Percentiles rank a stretch among this genome's conserved stretches.
Conservation (phyloP, 2,329 filamentous ascomycete genomes). For the Metarhizium brunneum region DNA sequence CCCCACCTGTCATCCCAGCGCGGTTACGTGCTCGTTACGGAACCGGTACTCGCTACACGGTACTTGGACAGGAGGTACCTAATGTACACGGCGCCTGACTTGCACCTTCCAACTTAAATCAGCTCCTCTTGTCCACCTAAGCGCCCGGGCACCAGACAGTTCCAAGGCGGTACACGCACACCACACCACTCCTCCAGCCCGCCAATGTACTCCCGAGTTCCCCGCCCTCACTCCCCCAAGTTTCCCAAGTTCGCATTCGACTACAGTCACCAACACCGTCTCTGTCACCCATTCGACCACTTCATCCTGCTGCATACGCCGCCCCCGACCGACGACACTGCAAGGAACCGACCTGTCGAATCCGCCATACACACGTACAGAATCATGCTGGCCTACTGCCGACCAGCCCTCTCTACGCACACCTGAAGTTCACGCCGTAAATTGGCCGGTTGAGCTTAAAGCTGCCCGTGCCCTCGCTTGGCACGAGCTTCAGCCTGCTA, state of each 20-base stretch:
- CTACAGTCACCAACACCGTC: background rate
- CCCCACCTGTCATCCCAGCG: background rate
- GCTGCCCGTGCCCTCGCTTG: background rate
- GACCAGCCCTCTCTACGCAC: background rate
- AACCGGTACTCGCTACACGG: no score
- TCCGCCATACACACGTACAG: background rate
- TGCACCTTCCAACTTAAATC: no score
- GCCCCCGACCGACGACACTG: background rate
- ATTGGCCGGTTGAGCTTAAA: background rate
- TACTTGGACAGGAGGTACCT: no score
- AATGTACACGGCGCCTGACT: background rate
- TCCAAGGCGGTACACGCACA: background rate
- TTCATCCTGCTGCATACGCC: background rate
- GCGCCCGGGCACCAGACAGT: background rate
- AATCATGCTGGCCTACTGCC: background rate
- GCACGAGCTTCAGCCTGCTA: background rate
- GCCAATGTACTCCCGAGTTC: background rate
- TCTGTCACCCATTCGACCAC: background rate
- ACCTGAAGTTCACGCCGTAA: background rate
- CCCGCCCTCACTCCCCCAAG: background rate
- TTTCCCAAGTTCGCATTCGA: background rate
- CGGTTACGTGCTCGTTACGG: no score
- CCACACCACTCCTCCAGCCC: background rate
- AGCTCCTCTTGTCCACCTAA: no score
- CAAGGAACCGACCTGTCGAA: background rate